A percentile compares a stretch with the other conserved stretches of the same genome.
phyloP scores from a whole-genome alignment of 495 filamentous ascomycete genomes.

The Parathielavia appendiculata region DNA sequence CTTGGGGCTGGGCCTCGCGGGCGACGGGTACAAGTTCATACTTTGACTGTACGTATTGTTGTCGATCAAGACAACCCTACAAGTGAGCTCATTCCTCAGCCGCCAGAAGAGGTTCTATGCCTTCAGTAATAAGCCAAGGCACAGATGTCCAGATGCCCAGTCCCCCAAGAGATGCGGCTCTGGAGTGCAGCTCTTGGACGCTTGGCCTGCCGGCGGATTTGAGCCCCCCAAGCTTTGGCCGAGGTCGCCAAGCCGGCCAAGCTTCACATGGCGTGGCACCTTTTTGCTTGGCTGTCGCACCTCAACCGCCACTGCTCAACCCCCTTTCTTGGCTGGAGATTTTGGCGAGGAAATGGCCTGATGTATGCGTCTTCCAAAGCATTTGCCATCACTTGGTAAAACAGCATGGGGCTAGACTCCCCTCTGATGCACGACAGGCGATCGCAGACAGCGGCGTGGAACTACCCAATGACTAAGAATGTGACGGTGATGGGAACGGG shows the following conservation, averaged over 20 bases:
- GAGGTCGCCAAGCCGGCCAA: slow-evolving; percentile 5
- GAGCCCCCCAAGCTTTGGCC: neutral
- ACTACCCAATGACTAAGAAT: too few species aligned
- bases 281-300: slow-evolving; percentile 12
- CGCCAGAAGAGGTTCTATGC: too few species aligned
- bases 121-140: too few species aligned
- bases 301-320: neutral
- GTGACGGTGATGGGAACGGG: too few species aligned
- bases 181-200: neutral
- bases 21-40: too few species aligned
- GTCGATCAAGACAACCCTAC: too few species aligned
- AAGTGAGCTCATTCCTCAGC: too few species aligned
- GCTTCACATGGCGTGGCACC: neutral
- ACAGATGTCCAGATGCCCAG: too few species aligned
- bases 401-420: too few species aligned
- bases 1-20: too few species aligned
- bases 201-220: neutral
- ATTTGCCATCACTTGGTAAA: neutral
- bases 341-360: neutral
- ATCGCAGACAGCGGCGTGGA: neutral
- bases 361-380: neutral
- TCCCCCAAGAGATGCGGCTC: neutral
- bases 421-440: neutral
- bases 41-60: too few species aligned
- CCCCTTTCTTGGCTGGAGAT: slow-evolving; percentile 4